A percentile compares a stretch with the other conserved stretches of the same genome.
Evolutionary conservation across 139 green algal genomes (phyloP).

Genomic region (Chlamydomonas eustigma): DNA sequence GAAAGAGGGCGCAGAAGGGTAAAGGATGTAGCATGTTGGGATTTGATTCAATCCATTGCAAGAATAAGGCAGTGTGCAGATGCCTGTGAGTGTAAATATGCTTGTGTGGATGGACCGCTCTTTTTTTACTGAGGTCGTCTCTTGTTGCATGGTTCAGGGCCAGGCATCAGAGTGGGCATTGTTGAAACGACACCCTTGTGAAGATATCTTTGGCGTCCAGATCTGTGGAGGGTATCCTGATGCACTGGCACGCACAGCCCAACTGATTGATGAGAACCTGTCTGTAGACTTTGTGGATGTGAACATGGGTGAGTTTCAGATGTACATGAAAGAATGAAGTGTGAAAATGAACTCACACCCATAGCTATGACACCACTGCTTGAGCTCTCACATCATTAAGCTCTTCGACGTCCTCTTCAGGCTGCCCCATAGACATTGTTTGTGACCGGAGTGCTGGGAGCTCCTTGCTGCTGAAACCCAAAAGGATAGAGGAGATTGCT

Average conservation of each 20-base stretch:
- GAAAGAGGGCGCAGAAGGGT: too few species aligned
- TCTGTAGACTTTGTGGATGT: constrained; percentile 92
- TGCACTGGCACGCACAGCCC: constrained; percentile 50
- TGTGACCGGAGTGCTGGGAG: constrained; percentile 57
- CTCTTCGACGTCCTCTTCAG: constrained; percentile 6
- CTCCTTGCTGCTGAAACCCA: constrained; percentile 70
- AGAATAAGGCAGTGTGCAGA: too few species aligned
- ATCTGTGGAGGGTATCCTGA: constrained; percentile 86
- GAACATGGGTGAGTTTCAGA: constrained; percentile 74
- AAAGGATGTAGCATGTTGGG: too few species aligned
- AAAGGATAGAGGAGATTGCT: constrained; percentile 70
- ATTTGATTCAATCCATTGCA: too few species aligned
- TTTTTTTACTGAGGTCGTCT: too few species aligned
- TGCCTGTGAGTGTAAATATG: too few species aligned
- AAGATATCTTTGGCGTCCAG: constrained; percentile 96
- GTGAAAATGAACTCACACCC: neutral
- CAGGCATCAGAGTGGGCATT: constrained; percentile 94
- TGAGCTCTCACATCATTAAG: neutral
- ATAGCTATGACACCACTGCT: too few species aligned
- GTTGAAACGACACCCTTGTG: constrained; percentile 82
- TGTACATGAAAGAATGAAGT: too few species aligned
- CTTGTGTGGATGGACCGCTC: too few species aligned
- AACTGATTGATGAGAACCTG: constrained; percentile 50
- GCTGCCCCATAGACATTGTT: constrained; percentile 38
- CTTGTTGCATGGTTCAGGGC: too few species aligned